Base-by-base conservation (phyloP, 129 eudicot species). In the Ambrosia artemisiifolia region DNA sequence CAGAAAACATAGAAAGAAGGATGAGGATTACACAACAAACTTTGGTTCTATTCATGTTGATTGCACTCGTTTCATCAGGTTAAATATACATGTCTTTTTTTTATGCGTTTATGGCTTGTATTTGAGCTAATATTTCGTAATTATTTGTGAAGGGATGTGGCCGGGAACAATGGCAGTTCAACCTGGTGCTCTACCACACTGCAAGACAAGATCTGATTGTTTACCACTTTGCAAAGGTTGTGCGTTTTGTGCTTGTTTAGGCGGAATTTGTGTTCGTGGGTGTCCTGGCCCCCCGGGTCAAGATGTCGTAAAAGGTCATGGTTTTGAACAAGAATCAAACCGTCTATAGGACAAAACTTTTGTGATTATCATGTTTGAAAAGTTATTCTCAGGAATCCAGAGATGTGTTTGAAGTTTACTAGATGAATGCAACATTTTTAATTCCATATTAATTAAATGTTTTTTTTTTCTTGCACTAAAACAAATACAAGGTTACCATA, bases 11-110 rank as follows among this genome's bases (percentile, higher is more conserved):
- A 18, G 35, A 20, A 38, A 30, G 40, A 74, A 78, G 16, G 82
- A 78, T 34, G 50, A 72, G 30, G 73, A 68, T 13, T 4, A 49
- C 55, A 44, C 54, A 59, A 32, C 55, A 24, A 44, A n/a, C 34
- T 59, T 54, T 78, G 17, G 59, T 54, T 78, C 30, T 47, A 1
- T 11, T 72, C 65, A 54, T 65, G 69, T 2, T 74, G 44, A n/a
- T 72, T n/a, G 19, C 16, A 20, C 16, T 78, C 28, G 33, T 65
- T 55, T 72, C 77, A 72, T 64, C 82, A 3, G 74, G 82, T 78
- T 40, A 16, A 17, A 7, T 19, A 28, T 46, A 6, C 40, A 44
- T 30, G 16, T 28, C 38, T 53, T 14, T 68, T n/a, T 18, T 40
- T 3, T 57, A 24, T 56, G 13, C 3, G 0, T 61, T 11, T 24